Base-by-base conservation (phyloP, 106 monocot genomes). In the Dioscorea alata region DNA sequence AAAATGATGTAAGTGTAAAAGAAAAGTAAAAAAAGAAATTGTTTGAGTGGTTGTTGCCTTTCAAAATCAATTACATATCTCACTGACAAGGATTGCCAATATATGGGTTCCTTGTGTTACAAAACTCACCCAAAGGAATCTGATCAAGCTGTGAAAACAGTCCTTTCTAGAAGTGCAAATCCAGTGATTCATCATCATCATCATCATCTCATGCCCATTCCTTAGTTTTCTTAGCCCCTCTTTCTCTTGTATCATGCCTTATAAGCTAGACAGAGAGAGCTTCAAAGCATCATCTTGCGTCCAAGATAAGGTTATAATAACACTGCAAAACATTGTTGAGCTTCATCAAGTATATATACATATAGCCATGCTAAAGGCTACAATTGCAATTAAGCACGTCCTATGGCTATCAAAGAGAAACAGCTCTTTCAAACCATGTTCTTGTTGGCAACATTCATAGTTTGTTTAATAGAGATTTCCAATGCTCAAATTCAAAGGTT, bases 281-380 rank as follows among this genome's bases (percentile, higher is more conserved):
- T 74, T 65, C 18, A 48, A 80, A 74, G 74, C 74, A 70, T 80
- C 42, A 23, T 67, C 62, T 74, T 74, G 28, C 80, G 74, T 80
- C 58, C 21, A 80, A 74, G 70, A 64, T 7, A 80, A 73, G 74
- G 23, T 6, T 52, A 6, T 42, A 42, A 8, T 5, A 59, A 1
- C 13, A 16, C 19, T 54, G 54, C 18, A 16, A 0, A 18, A 18
- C 54, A 54, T 54, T 54, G 54, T 54, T 2, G 15, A 54, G 54
- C 54, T 8, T 54, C 54, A 13, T 54, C 54, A 54, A 18, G 1
- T 32, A 13, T 49, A 23, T 49, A 66, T 66, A 49, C 12, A 48
- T 22, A 18, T 66, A 66, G 49, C 19, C 8, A 54, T 19, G 0
- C 54, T 54, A 8, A 14, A 61, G 18, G 19, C 2, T 28, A 28